Evolutionary conservation across 345 rosid species (phyloP), one percentile per base, ranked within the genome.

Genomic region (Sonneratia alba): DNA sequence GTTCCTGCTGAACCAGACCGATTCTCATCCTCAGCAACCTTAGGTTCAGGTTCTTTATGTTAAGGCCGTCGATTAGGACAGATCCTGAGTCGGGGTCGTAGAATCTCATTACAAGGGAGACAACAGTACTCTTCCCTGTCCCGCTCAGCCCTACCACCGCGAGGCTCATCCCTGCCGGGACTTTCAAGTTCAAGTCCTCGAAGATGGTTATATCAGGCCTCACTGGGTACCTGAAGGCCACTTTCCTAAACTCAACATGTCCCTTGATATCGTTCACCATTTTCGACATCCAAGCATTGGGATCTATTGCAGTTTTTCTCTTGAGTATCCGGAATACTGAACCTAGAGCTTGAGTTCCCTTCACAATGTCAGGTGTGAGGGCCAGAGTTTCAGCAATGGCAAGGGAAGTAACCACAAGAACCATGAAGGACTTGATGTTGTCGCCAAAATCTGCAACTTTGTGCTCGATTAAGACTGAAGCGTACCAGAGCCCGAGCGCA

Each of bases 401-500:
- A 64, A 74, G 75, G 70, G 97, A 87, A 7, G 97, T 87, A 66
- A 89, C 69, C 61, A 91, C 78, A 73, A 93, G 71, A 9, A 93
- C 85, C 88, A 91, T 84, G 80, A 87, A 93, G 69, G 92, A 74
- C 70, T 86, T 89, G 59, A 89, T 89, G 69, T 82, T 73, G 62
- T 85, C 72, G 36, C 85, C 81, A 6, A 93, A 91, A 62, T 82
- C 77, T 4, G 97, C 81, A 34, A 72, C 81, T 16, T 77, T 82
- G 21, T 74, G 83, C 75, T 77, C 77, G 32, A 93, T 84, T 36
- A 88, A 81, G 15, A 83, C 80, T 2, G 98, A 93, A 38, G 87
- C 83, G 55, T 93, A 93, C 96, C 98, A 91, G 66, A 93, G 94
- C 40, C 93, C 97, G 16, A 93, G 92, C 1, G 97, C 89, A 59